A percentile compares a stretch with the other conserved stretches of the same genome.
These are phyloP conservation scores for Seminavis robusta DNA, from an alignment of 108 stramenopile genomes.

Conservation along the genomic window DNA sequence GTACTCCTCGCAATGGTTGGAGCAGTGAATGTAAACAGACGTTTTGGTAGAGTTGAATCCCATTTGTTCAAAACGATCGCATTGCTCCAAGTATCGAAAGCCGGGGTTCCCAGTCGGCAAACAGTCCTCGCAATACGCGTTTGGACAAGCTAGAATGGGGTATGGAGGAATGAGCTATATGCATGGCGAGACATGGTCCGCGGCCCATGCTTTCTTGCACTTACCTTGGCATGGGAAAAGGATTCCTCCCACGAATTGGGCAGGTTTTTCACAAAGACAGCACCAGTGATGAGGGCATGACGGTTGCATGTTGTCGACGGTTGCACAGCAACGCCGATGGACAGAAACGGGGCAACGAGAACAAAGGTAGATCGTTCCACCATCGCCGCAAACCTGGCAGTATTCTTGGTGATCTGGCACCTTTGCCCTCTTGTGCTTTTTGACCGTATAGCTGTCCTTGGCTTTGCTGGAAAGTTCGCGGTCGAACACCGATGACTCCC, in stretches of 20 bases:
- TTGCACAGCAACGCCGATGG: conserved; percentile 46
- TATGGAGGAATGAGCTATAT: no score
- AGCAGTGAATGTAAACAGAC: conserved; percentile 64
- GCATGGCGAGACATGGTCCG: no score
- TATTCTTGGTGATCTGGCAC: conserved; percentile 32
- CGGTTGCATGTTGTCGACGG: conserved; percentile 13
- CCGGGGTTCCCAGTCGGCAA: conserved; percentile 42
- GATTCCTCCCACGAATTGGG: conserved; percentile 67
- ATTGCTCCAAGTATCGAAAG: conserved; percentile 25
- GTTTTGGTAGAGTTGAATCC: conserved; percentile 34
- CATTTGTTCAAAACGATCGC: conserved; percentile 44
- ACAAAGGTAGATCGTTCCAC: conserved; percentile 71
- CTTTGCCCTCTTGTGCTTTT: conserved; percentile 20
- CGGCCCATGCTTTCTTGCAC: no score
- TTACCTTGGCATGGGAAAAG: conserved; percentile 82
- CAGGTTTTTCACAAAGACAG: conserved; percentile 45
- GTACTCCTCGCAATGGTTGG: conserved; percentile 35
- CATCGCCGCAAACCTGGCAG: conserved; percentile 74
- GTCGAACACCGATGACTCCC: conserved; percentile 60
- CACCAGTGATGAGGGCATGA: conserved; percentile 84
- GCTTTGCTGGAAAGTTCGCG: no score
- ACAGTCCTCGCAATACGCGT: conserved; percentile 83
- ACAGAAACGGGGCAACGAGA: conserved; percentile 55
- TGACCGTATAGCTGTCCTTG: neutral
- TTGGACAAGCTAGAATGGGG: conserved; percentile 65